Evolutionary conservation across 139 green algal genomes (phyloP), one percentile per base, ranked within the genome.

Genomic region (Chlorella sp.): DNA sequence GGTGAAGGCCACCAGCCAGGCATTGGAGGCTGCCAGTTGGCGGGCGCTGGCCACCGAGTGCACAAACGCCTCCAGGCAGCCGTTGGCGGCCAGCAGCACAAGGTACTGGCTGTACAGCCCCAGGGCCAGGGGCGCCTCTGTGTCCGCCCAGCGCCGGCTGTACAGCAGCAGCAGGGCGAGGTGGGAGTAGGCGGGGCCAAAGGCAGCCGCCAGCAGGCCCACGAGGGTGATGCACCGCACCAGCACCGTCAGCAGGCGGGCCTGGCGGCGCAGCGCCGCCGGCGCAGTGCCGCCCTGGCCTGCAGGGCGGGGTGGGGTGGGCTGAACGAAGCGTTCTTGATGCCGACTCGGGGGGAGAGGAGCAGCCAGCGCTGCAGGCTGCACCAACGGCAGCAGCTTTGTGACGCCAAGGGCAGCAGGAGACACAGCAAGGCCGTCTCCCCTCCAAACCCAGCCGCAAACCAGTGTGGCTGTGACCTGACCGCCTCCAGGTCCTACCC

Each of bases 111-210:
- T 92, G 90, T 98, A 98, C 2, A 86, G 77, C 0, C 83, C 89
- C 60, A 98, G 90, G 8, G 95, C 94, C 4, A 76, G 20, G 0
- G 95, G 92, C 0, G 95, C 95, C 41, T 94, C 90, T 22, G 89
- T 98, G 30, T 91, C 83, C 30, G 84, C 87, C 95, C 95, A 98
- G 16, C 82, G 77, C 22, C 51, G 46, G 32, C 87, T 90, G 75
- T 98, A 98, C 22, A 94, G 81, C n/a, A 95, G 54, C 20, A 92
- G 87, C 83, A 98, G 84, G 62, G 92, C 82, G 3, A 92, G 56
- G 81, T 94, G 93, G 19, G 90, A 73, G 87, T 97, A 96, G 11
- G 88, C 82, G n/a, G 95, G 95, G 2, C 94, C 95, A 88, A 98
- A 98, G 13, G 89, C 90, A 1, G 89, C 91, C 0, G 91, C 88